Conservation (phyloP, 1,284 basidiomycete genomes). For the Papiliotrema nemorosa region DNA sequence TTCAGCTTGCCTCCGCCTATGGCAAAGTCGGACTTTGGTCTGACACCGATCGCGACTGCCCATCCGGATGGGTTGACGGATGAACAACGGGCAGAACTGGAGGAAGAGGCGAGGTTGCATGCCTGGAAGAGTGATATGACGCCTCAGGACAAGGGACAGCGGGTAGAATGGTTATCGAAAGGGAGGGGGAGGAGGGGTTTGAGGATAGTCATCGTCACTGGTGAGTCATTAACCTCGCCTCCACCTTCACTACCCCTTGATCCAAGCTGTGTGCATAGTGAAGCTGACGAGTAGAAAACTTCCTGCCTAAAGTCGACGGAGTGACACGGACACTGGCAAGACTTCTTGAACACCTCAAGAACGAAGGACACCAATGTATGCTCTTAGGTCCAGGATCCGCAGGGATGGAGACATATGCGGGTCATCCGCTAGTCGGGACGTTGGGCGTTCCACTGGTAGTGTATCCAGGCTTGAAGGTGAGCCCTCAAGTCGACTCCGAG, state of each 20-base stretch:
- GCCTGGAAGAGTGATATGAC: constrained; percentile 37
- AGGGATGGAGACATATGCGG: constrained; percentile 54
- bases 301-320: constrained; percentile 58
- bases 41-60: neutral
- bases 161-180: constrained; percentile 35
- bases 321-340: constrained; percentile 57
- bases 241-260: no score
- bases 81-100: neutral
- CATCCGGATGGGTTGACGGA: constrained; percentile 1
- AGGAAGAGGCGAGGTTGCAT: constrained; percentile 6
- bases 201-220: constrained; percentile 47
- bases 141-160: constrained; percentile 23
- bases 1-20: constrained; percentile 17
- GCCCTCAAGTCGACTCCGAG: neutral
- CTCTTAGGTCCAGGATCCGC: constrained; percentile 56
- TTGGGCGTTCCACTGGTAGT: constrained; percentile 56
- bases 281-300: constrained; percentile 51
- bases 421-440: constrained; percentile 56
- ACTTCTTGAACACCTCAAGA: constrained; percentile 56
- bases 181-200: constrained; percentile 35
- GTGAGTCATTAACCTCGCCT: constrained; percentile 16
- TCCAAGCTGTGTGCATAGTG: neutral
- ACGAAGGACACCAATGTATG: constrained; percentile 56
- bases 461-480: constrained; percentile 55
- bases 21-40: constrained; percentile 15